These are phyloP conservation scores for Serendipita sp. DNA, from an alignment of 1,284 basidiomycete genomes.

Conservation along the genomic window DNA sequence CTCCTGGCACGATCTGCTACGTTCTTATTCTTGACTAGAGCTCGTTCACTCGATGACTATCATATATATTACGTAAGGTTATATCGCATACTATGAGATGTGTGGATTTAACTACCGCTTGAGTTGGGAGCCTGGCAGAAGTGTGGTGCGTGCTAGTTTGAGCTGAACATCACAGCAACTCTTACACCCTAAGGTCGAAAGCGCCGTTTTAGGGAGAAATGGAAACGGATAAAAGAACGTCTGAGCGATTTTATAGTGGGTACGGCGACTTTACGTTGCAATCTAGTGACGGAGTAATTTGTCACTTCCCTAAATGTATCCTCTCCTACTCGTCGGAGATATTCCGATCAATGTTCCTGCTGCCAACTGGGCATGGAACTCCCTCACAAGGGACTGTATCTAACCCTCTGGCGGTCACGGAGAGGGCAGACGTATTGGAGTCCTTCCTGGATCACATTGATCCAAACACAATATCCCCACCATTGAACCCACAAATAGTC, in stretches of 20 bases:
- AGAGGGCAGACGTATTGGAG: neutral
- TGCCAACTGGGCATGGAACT: neutral
- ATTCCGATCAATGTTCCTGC: neutral
- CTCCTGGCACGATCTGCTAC: too few relatives aligned
- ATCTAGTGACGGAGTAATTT: neutral
- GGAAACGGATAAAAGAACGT: too few relatives aligned
- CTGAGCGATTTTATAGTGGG: neutral
- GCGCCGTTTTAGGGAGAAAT: too few relatives aligned
- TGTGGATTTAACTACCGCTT: too few relatives aligned
- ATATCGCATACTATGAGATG: too few relatives aligned
- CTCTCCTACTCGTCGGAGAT: neutral
- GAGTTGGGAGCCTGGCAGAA: too few relatives aligned
- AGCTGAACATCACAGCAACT: too few relatives aligned
- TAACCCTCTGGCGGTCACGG: neutral
- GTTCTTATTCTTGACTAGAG: too few relatives aligned
- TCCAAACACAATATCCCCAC: neutral
- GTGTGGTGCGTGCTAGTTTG: too few relatives aligned
- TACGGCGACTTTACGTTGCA: neutral
- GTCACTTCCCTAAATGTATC: neutral
- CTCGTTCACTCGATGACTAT: too few relatives aligned
- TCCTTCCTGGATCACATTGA: neutral
- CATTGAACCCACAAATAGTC: neutral
- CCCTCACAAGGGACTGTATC: neutral
- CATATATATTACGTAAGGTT: too few relatives aligned
- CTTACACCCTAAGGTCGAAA: neutral